Conservation (phyloP, 2,329 filamentous ascomycete species). For the Capronia americana region DNA sequence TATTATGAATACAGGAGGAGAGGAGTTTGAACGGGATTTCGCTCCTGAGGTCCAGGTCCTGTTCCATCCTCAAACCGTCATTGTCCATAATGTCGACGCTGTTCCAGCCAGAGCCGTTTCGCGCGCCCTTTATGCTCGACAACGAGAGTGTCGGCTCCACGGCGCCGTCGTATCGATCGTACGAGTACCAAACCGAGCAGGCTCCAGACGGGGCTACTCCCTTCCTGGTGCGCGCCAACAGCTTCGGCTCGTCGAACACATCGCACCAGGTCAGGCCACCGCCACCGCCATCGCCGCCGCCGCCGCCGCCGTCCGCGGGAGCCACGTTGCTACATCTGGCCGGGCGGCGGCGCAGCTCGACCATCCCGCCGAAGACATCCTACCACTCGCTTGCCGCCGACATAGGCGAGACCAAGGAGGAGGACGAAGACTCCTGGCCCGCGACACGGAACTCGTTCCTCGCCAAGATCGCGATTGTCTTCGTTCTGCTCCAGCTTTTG, state of each 20-base stretch:
- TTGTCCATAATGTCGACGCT: too few species aligned
- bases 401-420: neutral
- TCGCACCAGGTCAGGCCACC: neutral
- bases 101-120: too few species aligned
- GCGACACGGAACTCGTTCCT: slow-evolving; percentile 15
- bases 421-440: slow-evolving; percentile 12
- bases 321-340: neutral
- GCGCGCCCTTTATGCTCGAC: neutral
- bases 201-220: slow-evolving; percentile 8
- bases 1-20: too few species aligned
- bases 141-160: slow-evolving; percentile 8
- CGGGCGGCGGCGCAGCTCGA: neutral
- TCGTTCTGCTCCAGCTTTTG: slow-evolving; percentile 11
- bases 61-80: too few species aligned
- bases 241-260: slow-evolving; percentile 6
- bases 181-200: neutral
- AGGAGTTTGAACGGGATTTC: too few species aligned
- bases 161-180: neutral
- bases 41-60: too few species aligned
- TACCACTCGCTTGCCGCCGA: slow-evolving; percentile 14
- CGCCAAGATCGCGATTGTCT: neutral
- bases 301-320: neutral
- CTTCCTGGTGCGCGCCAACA: slow-evolving; percentile 1
- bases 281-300: neutral
- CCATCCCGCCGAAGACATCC: slow-evolving; percentile 2